Evolutionary conservation across 1,139 yeast species (phyloP).

Genomic region (Pichia sp.): DNA sequence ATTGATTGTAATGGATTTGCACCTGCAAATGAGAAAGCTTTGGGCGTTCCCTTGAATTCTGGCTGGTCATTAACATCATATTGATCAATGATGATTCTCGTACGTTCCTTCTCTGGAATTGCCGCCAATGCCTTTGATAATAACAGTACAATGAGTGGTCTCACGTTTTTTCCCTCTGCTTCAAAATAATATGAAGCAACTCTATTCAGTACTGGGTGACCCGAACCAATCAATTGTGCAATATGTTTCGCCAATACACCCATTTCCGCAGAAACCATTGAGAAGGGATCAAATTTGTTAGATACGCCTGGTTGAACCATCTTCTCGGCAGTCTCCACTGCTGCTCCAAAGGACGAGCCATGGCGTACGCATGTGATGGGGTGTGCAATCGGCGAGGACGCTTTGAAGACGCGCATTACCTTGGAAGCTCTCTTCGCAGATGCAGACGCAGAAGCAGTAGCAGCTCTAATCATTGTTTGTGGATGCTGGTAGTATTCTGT

Average conservation of each 20-base stretch:
- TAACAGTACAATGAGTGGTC: slow-evolving; percentile 83
- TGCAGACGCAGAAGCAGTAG: too few species aligned
- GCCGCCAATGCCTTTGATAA: slow-evolving; percentile 74
- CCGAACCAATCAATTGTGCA: slow-evolving; percentile 80
- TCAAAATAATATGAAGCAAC: slow-evolving; percentile 92
- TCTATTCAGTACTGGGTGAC: slow-evolving; percentile 86
- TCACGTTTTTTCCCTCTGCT: slow-evolving; percentile 90
- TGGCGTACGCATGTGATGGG: too few species aligned
- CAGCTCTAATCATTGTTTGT: too few species aligned
- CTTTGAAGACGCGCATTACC: too few species aligned
- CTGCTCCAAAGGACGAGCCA: slow-evolving; percentile 45
- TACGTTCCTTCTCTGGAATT: slow-evolving; percentile 66
- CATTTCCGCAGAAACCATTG: slow-evolving; percentile 94
- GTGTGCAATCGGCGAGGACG: too few species aligned
- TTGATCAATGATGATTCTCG: slow-evolving; percentile 52
- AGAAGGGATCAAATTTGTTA: slow-evolving; percentile 66
- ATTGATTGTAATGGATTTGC: slow-evolving; percentile 52
- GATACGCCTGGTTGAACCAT: slow-evolving; percentile 63
- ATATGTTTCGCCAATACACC: slow-evolving; percentile 81
- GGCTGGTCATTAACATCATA: slow-evolving; percentile 61
- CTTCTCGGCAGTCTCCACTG: slow-evolving; percentile 71
- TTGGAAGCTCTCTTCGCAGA: too few species aligned
- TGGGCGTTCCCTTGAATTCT: slow-evolving; percentile 48
- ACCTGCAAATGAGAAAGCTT: slow-evolving; percentile 43
- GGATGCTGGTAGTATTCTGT: too few species aligned